Percentiles rank a stretch among this genome's conserved stretches.
Evolutionary conservation across 2,329 filamentous ascomycete species (phyloP).

Genomic region (Ophiostoma quercus): DNA sequence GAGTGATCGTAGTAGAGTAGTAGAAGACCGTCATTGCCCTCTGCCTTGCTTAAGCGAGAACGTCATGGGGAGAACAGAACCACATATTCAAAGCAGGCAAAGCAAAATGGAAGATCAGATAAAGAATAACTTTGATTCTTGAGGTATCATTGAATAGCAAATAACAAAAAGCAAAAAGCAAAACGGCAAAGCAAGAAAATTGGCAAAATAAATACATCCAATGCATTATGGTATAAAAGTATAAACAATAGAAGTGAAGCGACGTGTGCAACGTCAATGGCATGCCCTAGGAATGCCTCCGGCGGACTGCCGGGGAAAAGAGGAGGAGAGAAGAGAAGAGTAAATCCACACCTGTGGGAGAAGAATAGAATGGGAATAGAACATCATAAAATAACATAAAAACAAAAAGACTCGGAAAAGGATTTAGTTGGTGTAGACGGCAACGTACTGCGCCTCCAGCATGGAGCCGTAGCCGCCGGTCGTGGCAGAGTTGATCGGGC

Average conservation of each 20-base stretch:
- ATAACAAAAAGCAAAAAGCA: background rate
- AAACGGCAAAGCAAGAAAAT: background rate
- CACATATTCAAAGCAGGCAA: background rate
- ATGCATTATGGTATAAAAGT: constrained; percentile 5
- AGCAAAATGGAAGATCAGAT: background rate
- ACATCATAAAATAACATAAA: background rate
- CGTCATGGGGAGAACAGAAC: background rate
- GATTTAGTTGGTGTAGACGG: constrained; percentile 28
- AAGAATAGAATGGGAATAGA: background rate
- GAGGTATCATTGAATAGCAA: background rate
- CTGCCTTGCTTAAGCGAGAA: background rate
- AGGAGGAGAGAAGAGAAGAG: constrained; percentile 14
- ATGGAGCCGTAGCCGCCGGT: constrained; percentile 29
- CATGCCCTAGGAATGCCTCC: constrained; percentile 11
- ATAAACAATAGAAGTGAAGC: constrained; percentile 10
- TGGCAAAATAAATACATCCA: background rate
- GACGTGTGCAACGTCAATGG: background rate
- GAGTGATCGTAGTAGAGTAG: background rate
- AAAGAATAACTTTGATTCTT: background rate
- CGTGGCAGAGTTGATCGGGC: constrained; percentile 38
- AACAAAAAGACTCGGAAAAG: background rate
- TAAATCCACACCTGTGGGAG: constrained; percentile 8
- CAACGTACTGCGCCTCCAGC: constrained; percentile 33
- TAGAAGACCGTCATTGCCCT: background rate
- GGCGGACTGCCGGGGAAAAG: background rate